Evolutionary conservation across 352 stramenopile species (phyloP).

Genomic region (Globisporangium orthogonon): DNA sequence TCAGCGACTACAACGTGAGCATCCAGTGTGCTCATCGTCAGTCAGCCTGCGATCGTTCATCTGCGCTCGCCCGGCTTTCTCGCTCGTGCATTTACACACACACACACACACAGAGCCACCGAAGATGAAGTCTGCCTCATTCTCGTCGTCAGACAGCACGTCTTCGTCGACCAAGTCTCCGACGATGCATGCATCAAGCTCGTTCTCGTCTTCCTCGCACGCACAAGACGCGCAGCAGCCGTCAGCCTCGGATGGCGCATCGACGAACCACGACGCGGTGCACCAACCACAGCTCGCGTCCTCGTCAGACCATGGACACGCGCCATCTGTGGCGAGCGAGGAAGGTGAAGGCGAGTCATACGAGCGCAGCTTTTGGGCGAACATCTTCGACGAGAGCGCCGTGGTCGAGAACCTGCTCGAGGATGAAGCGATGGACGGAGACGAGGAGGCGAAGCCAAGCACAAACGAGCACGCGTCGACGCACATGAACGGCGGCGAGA

Average conservation of each 20-base stretch:
- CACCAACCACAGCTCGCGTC: not conserved
- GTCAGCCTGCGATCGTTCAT: not conserved
- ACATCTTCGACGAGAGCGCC: conserved; percentile 27
- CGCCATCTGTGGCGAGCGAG: not conserved
- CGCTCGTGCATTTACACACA: not conserved
- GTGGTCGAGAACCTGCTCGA: conserved; percentile 20
- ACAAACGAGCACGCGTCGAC: conserved; percentile 4
- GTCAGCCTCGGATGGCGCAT: not conserved
- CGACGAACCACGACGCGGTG: not conserved
- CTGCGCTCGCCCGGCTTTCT: not conserved
- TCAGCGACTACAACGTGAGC: not conserved
- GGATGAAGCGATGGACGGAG: conserved; percentile 24
- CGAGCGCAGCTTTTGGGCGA: conserved; percentile 25
- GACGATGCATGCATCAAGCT: conserved; percentile 10
- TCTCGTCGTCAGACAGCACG: conserved; percentile 11
- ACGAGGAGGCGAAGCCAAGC: conserved; percentile 9
- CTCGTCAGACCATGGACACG: not conserved
- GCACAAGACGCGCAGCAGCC: not conserved
- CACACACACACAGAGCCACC: too few relatives aligned
- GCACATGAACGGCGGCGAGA: not conserved
- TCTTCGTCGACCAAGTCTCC: conserved; percentile 8
- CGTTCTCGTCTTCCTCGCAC: conserved; percentile 5
- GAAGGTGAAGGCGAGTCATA: conserved; percentile 14
- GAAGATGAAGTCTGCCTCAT: conserved; percentile 12
- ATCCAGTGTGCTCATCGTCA: not conserved